Base-by-base conservation (phyloP, 768 basidiomycete genomes). In the Tephrocybe sp. region DNA sequence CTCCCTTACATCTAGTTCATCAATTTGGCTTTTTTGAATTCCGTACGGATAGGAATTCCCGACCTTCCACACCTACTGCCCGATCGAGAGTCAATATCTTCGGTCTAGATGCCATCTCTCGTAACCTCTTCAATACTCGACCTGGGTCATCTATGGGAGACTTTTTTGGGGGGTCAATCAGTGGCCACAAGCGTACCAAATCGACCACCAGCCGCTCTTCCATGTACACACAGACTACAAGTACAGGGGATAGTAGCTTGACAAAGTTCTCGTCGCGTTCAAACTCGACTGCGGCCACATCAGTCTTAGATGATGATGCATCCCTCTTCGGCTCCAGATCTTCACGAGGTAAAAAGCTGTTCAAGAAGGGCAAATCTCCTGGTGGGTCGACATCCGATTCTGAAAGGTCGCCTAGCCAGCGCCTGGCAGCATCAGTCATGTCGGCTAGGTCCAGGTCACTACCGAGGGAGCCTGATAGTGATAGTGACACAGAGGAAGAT, bases 21-120 rank as follows among this genome's bases (percentile, higher is more conserved):
- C 89, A 90, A 62, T 93, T 83, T 52, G 91, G 92, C 13, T 69
- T 97, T 45, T 95, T 94, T 70, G 86, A 89, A 61, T 94, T 94
- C 67, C 79, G 79, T 23, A 91, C 91, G 0, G 84, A 84, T 25
- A 70, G 63, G 49, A 81, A 78, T 45, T 84, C 94, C 19, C 68
- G 78, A n/a, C 94, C 94, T 4, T 80, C 85, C 2, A 97, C 94
- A 0, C 94, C 94, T 3, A 90, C 89, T 0, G 79, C 83, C 1
- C 80, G 76, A 39, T 79, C 84, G n/a, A 84, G 88, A 54, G 88
- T 84, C 2, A 83, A 87, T n/a, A 90, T 92, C 43, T 92, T 95
- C 62, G 84, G 89, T 27, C 75, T 97, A 45, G 94, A 97, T 60
- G 87, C 83, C 16, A 86, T 97, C 57, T 93, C 91, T 16, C 81